Conservation (phyloP, 768 basidiomycete species). For the Lactifluus subvellereus region DNA sequence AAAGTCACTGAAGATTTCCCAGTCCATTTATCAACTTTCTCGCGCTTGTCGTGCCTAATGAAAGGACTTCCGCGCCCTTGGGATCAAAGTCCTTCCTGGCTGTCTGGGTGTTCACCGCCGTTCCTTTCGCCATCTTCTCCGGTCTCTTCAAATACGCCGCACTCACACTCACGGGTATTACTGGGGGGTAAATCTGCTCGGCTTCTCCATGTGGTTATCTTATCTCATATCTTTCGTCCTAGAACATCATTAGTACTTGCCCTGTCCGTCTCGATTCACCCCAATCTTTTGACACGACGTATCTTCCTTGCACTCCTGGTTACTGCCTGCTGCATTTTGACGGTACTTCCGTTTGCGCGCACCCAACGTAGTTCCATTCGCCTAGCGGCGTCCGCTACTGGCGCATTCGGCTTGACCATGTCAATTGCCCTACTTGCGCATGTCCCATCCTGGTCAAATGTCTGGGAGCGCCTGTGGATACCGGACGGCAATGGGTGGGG, state of each 20-base stretch:
- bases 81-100: conserved; percentile 49
- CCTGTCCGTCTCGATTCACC: conserved; percentile 50
- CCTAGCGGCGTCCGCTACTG: conserved; percentile 46
- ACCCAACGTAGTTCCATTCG: conserved; percentile 46
- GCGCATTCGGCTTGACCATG: conserved; percentile 50
- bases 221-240: not conserved
- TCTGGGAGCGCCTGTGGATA: conserved; percentile 60
- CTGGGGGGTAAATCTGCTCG: conserved; percentile 45
- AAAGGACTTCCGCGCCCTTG: conserved; percentile 40
- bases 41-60: conserved; percentile 48
- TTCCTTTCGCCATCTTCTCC: conserved; percentile 43
- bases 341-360: conserved; percentile 41
- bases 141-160: conserved; percentile 53
- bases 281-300: conserved; percentile 44
- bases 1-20: not conserved
- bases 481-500: conserved; percentile 47
- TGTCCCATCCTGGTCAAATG: conserved; percentile 50
- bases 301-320: conserved; percentile 38
- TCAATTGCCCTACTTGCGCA: conserved; percentile 49
- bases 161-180: conserved; percentile 42
- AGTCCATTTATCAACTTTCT: conserved; percentile 63
- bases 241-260: conserved; percentile 46
- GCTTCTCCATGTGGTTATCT: not conserved
- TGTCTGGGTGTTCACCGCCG: conserved; percentile 50
- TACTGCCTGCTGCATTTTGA: conserved; percentile 36